Evolutionary conservation across 2,329 filamentous ascomycete species (phyloP), one percentile per base, ranked within the genome.

Genomic region (Arthroderma uncinatum): DNA sequence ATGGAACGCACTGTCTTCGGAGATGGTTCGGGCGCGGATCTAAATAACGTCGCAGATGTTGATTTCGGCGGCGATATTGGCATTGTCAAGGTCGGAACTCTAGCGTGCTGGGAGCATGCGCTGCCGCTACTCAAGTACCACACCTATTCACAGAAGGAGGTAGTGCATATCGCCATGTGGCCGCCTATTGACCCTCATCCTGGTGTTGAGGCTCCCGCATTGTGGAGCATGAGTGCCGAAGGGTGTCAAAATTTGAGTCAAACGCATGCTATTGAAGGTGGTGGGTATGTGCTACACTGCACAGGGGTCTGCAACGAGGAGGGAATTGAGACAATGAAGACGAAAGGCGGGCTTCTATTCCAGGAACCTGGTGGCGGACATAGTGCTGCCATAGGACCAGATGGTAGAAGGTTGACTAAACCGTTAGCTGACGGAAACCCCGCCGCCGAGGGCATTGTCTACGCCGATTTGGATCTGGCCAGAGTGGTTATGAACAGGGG

Each of bases 241-340:
- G 70, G 66, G 3, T 74, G 71, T 25, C 50, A 53, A 16, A 39
- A 36, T 57, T 68, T 81, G 1, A 76, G 78, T 0, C 77, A 78
- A 59, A 73, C 76, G 0, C 82, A 82, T 61, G 80, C 81, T 0
- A 76, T 83, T 7, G 82, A 84, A 63, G 75, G 77, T 1, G 71
- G 72, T 7, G 67, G 77, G 0, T 84, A 78, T 59, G 81, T 84
- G 0, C 72, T 83, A 2, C 78, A 81, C 60, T 69, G 69, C 52
- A 80, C 79, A 0, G 66, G 74, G 0, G 71, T 82, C 2, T 70
- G 80, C 53, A 73, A 70, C 0, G 62, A 76, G 5, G 64, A 70
- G 12, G 79, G 75, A 0, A 71, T 79, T 10, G 63, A 75, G 2
- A 55, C 58, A 1, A 73, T 81, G 65, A 65, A 68, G 6, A 78